phyloP scores from a whole-genome alignment of 768 basidiomycete species.

The Suillus hirtellus region DNA sequence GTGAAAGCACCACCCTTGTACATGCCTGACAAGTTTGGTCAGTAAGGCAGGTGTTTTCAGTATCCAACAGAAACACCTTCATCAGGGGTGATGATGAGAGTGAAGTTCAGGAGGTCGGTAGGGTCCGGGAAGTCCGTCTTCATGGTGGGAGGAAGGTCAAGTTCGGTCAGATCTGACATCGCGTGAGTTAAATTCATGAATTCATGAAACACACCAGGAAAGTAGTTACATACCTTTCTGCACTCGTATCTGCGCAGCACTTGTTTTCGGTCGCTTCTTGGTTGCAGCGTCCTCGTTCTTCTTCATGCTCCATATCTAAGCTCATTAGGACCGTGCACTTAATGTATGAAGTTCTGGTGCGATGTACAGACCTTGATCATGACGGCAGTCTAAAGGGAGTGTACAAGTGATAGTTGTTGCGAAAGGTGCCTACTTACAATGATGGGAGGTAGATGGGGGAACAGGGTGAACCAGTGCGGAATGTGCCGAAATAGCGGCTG shows the following conservation, averaged over 20 bases:
- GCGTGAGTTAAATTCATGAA: slow-evolving; percentile 8
- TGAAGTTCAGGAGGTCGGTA: slow-evolving; percentile 93
- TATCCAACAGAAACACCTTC: slow-evolving; percentile 62
- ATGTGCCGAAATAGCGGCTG: slow-evolving; percentile 26
- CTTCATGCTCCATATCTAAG: slow-evolving; percentile 98
- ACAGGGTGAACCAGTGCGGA: slow-evolving; percentile 24
- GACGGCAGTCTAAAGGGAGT: slow-evolving; percentile 15
- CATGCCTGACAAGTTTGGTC: slow-evolving; percentile 65
- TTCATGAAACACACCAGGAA: background rate
- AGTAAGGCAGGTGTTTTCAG: background rate
- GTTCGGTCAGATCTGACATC: slow-evolving; percentile 84
- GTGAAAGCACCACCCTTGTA: slow-evolving; percentile 93
- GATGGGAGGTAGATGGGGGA: slow-evolving; percentile 17
- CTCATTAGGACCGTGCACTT: slow-evolving; percentile 8
- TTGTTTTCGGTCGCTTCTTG: slow-evolving; percentile 98
- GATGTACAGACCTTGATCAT: slow-evolving; percentile 46
- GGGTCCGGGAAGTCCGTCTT: slow-evolving; percentile 92
- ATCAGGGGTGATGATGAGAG: slow-evolving; percentile 92
- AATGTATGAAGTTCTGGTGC: slow-evolving; percentile 6
- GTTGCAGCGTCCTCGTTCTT: slow-evolving; percentile 97
- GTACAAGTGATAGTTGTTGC: slow-evolving; percentile 13
- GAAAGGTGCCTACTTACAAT: slow-evolving; percentile 15
- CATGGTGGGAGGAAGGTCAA: slow-evolving; percentile 96
- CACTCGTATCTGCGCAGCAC: slow-evolving; percentile 97
- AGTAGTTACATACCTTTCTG: slow-evolving; percentile 77